Percentiles rank a stretch among this genome's conserved stretches.
Evolutionary conservation across 495 filamentous ascomycete species (phyloP).

Genomic region (Viridothelium virens): DNA sequence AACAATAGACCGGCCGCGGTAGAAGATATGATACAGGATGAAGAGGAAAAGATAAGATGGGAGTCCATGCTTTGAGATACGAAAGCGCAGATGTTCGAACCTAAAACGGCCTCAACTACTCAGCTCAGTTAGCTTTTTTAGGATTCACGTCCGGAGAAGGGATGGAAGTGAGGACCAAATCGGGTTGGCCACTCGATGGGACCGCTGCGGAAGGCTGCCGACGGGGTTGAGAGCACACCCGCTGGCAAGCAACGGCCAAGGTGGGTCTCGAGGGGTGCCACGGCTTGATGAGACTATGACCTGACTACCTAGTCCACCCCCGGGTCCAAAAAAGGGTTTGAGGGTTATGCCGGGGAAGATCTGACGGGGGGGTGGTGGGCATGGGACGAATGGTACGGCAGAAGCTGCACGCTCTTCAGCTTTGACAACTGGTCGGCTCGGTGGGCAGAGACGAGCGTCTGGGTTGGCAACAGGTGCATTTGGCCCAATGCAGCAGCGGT

Average conservation of each 20-base stretch:
- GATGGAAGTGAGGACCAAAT: background rate
- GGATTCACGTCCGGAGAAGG: background rate
- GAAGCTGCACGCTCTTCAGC: constrained; percentile 1
- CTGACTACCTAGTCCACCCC: background rate
- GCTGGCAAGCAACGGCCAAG: background rate
- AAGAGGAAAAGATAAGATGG: background rate
- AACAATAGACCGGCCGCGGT: background rate
- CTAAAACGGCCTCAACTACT: constrained; percentile 8
- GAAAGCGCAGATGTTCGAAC: background rate
- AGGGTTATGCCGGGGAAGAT: background rate
- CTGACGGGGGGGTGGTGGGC: background rate
- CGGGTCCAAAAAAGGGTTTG: constrained; percentile 1
- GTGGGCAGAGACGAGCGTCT: constrained; percentile 1
- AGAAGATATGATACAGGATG: constrained; percentile 4
- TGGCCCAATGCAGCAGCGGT: background rate
- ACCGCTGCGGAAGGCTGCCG: constrained; percentile 9
- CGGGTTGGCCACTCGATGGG: background rate
- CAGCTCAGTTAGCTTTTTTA: constrained; percentile 7
- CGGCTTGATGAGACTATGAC: background rate
- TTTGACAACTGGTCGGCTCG: background rate
- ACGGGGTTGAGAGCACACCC: constrained; percentile 4
- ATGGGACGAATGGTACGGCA: background rate
- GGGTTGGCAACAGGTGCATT: constrained; percentile 1
- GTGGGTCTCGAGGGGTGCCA: constrained; percentile 1
- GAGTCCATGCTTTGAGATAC: background rate